Evolutionary conservation across 2,329 filamentous ascomycete species (phyloP).

Genomic region (Amphichorda felina): DNA sequence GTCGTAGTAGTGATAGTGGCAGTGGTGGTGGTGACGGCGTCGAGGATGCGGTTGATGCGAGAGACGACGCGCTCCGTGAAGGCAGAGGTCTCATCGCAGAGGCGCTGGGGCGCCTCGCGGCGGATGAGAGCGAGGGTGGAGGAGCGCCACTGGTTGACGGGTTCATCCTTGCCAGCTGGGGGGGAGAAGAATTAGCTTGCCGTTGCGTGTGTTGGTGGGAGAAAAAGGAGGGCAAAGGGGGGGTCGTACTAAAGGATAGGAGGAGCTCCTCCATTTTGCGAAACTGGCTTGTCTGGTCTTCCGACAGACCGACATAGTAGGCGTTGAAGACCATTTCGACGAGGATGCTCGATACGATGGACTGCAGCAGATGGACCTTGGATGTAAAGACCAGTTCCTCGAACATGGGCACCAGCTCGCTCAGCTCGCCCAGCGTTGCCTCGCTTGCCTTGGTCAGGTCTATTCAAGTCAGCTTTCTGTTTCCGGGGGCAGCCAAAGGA

Average conservation of each 20-base stretch:
- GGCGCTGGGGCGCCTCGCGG: conserved; percentile 34
- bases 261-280: conserved; percentile 35
- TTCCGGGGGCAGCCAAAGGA: background rate
- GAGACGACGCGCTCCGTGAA: conserved; percentile 30
- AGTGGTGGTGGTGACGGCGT: conserved; percentile 31
- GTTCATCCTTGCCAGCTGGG: conserved; percentile 30
- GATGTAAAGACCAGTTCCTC: conserved; percentile 36
- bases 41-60: conserved; percentile 36
- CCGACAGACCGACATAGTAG: conserved; percentile 51
- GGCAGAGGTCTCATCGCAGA: conserved; percentile 31
- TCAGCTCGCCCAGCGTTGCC: conserved; percentile 25
- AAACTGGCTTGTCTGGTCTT: conserved; percentile 38
- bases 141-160: conserved; percentile 55
- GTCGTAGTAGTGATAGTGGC: conserved; percentile 21
- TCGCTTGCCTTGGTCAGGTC: background rate
- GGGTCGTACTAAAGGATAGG: conserved; percentile 17
- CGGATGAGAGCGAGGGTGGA: conserved; percentile 48
- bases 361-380: conserved; percentile 53
- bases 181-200: conserved; percentile 1
- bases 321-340: conserved; percentile 49
- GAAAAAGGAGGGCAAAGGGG: background rate
- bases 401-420: conserved; percentile 44
- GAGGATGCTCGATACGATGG: conserved; percentile 45
- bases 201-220: background rate
- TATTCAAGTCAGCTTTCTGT: background rate